phyloP scores from a whole-genome alignment of 1,139 yeast species.

The Blastobotrys aristatus region DNA sequence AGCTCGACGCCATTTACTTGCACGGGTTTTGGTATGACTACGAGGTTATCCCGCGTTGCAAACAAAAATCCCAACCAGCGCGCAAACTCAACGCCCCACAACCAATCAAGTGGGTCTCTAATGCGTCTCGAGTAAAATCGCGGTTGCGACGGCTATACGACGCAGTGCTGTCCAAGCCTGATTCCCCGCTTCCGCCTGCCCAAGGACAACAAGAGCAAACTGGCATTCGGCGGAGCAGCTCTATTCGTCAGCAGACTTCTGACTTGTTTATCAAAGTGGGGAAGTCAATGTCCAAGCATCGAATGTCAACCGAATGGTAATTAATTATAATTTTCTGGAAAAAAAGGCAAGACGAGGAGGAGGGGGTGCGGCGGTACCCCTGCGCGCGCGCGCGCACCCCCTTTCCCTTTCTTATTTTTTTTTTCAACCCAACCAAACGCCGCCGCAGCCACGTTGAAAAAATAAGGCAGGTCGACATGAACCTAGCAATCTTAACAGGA shows the following conservation, averaged over 20 bases:
- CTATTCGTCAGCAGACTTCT: neutral
- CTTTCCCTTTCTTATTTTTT: no score
- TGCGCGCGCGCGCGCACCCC: no score
- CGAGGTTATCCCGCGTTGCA: neutral
- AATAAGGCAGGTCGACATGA: no score
- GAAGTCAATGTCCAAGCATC: neutral
- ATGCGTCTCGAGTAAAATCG: neutral
- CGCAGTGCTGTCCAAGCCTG: no score
- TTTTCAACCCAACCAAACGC: no score
- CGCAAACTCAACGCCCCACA: neutral
- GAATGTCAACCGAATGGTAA: neutral
- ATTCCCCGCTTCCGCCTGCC: neutral
- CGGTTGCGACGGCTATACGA: neutral
- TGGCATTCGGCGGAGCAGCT: neutral
- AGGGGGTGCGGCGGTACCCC: no score
- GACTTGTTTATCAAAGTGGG: neutral
- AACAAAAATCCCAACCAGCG: neutral
- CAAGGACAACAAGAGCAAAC: neutral
- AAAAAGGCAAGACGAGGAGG: no score
- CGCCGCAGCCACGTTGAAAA: no score
- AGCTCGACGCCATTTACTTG: neutral
- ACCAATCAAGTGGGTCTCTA: neutral
- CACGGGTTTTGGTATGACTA: slow-evolving; percentile 2
- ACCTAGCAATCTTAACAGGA: no score
- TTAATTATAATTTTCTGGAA: no score